phyloP scores from a whole-genome alignment of 257 asterid genomes.

The Gentiana straminea region DNA sequence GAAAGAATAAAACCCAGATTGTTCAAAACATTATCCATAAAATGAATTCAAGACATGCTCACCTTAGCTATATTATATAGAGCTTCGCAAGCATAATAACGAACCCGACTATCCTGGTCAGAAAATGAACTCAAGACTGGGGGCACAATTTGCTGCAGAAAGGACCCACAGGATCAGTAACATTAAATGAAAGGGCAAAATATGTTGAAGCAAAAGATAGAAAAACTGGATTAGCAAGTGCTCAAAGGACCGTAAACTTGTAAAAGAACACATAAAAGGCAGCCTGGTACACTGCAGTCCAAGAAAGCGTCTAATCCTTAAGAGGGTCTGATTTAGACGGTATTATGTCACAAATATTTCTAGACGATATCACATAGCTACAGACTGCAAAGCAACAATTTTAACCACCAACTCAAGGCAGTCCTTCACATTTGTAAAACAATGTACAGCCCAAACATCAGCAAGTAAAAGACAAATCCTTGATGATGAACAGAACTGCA shows the following conservation, averaged over 20 bases:
- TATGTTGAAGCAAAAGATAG: too few species aligned
- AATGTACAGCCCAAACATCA: too few species aligned
- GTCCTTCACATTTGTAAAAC: too few species aligned
- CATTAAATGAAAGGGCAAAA: constrained; percentile 16
- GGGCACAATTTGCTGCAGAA: constrained; percentile 84
- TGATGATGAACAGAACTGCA: too few species aligned
- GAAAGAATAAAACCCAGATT: constrained; percentile 19
- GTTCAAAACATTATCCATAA: constrained; percentile 7
- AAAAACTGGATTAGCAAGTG: background rate
- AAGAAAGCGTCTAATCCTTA: too few species aligned
- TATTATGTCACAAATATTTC: too few species aligned
- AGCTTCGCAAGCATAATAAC: constrained; percentile 98
- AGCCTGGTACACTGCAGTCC: too few species aligned
- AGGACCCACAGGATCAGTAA: constrained; percentile 13
- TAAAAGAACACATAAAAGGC: background rate
- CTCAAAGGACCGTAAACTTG: background rate
- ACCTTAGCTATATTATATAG: constrained; percentile 98
- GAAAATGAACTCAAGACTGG: constrained; percentile 87
- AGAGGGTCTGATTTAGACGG: too few species aligned
- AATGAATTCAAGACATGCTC: constrained; percentile 11
- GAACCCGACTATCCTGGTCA: constrained; percentile 98
- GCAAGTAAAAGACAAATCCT: too few species aligned
- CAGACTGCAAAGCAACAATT: too few species aligned
- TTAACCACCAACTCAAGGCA: too few species aligned
- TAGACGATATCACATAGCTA: too few species aligned